Evolutionary conservation across 1,139 yeast genomes (phyloP).

Genomic region (Kodamaea sp.): DNA sequence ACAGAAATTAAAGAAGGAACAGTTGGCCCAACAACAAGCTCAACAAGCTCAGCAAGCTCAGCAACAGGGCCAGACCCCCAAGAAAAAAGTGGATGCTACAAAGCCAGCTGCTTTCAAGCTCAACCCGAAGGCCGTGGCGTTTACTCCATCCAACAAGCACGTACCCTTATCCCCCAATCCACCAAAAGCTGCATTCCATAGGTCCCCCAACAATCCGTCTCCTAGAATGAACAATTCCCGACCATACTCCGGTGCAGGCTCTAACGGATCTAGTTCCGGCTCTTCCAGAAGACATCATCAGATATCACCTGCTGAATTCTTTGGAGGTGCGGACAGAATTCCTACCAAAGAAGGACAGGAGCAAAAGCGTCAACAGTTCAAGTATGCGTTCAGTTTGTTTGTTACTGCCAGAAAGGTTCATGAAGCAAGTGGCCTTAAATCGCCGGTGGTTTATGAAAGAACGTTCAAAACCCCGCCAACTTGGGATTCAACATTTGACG

Average conservation of each 20-base stretch:
- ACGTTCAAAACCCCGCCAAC: constrained; percentile 80
- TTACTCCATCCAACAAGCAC: constrained; percentile 54
- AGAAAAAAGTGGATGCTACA: constrained; percentile 55
- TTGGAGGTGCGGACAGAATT: constrained; percentile 49
- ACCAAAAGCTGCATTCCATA: constrained; percentile 26
- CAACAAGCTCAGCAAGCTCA: constrained; percentile 8
- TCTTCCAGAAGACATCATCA: constrained; percentile 40
- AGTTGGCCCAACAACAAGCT: constrained; percentile 9
- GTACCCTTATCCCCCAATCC: constrained; percentile 33
- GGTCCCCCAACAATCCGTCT: constrained; percentile 34
- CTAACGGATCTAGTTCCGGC: constrained; percentile 18
- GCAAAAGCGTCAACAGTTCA: constrained; percentile 39
- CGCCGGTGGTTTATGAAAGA: constrained; percentile 45
- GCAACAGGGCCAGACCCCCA: constrained; percentile 13
- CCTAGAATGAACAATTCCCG: constrained; percentile 38
- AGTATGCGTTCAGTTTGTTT: constrained; percentile 60
- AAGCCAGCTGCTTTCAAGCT: constrained; percentile 60
- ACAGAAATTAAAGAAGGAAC: constrained; percentile 14
- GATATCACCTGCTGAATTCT: constrained; percentile 46
- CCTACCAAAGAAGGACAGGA: constrained; percentile 48
- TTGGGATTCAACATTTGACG: constrained; percentile 66
- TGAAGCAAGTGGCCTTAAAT: constrained; percentile 27
- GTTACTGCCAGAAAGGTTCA: constrained; percentile 38
- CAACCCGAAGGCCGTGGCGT: constrained; percentile 71
- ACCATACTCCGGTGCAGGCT: constrained; percentile 23